Conservation (phyloP, 306 rosid genomes). For the Quercus parvula region DNA sequence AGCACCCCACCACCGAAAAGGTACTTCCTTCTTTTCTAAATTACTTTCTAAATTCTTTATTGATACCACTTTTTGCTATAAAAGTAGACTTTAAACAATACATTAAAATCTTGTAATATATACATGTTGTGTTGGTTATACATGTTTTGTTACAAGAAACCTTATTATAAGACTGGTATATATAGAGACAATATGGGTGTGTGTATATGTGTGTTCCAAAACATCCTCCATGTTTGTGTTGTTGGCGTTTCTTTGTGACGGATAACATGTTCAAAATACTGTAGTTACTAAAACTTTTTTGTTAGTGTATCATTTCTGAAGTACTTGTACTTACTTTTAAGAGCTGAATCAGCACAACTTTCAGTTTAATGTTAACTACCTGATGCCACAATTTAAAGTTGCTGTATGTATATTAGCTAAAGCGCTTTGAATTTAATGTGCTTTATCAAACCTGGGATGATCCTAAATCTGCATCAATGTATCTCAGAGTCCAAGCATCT, state of each 20-base stretch:
- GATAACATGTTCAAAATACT: not conserved
- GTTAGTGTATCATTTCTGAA: not conserved
- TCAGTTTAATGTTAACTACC: not conserved
- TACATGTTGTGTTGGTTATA: not conserved
- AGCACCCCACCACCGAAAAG: slow-evolving; percentile 53
- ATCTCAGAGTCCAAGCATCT: slow-evolving; percentile 49
- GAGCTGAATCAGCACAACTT: not conserved
- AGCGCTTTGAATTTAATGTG: not conserved
- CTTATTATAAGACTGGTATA: not conserved
- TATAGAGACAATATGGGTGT: not conserved
- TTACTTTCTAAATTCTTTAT: not conserved
- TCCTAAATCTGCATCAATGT: slow-evolving; percentile 12
- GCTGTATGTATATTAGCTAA: not conserved
- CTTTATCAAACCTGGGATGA: not conserved
- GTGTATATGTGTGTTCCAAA: too few relatives aligned
- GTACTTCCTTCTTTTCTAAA: slow-evolving; percentile 22
- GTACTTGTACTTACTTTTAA: not conserved
- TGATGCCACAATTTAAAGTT: not conserved
- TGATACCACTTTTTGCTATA: not conserved
- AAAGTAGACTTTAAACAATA: not conserved
- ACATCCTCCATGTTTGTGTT: not conserved
- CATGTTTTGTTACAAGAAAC: not conserved
- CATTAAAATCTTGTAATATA: too few relatives aligned
- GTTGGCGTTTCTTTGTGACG: not conserved
- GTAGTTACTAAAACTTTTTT: not conserved